Conservation (phyloP, 1,284 basidiomycete species). For the Malassezia cuniculi region DNA sequence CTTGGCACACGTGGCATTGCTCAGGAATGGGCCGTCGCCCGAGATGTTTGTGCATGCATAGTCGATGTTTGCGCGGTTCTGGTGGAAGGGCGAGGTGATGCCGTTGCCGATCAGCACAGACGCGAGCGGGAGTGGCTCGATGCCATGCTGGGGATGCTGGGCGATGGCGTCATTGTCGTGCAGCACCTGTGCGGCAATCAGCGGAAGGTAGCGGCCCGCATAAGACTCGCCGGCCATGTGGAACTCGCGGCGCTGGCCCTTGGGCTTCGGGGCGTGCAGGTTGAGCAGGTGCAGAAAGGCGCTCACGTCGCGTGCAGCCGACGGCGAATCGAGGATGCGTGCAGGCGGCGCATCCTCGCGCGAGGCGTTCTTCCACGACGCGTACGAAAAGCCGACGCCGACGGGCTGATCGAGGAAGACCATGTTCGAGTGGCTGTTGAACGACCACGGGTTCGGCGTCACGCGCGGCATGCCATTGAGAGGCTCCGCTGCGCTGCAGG, state of each 20-base stretch:
- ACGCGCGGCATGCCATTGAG: conserved; percentile 19
- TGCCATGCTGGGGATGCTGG: conserved; percentile 26
- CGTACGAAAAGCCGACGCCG: conserved; percentile 40
- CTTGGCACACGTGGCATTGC: conserved; percentile 20
- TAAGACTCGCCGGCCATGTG: conserved; percentile 42
- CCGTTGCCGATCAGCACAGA: conserved; percentile 43
- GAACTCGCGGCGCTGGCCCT: conserved; percentile 16
- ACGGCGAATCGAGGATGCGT: conserved; percentile 25
- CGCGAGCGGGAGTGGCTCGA: conserved; percentile 28
- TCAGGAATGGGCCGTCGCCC: conserved; percentile 26
- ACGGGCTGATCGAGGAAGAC: conserved; percentile 43
- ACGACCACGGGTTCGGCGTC: conserved; percentile 31
- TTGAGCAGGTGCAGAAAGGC: conserved; percentile 41
- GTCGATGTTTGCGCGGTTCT: conserved; percentile 34
- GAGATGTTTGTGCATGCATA: conserved; percentile 36
- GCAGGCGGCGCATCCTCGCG: conserved; percentile 25
- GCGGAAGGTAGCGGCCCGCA: conserved; percentile 36
- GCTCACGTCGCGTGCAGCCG: conserved; percentile 33
- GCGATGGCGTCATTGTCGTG: conserved; percentile 31
- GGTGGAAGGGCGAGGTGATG: conserved; percentile 35
- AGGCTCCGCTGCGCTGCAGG: conserved; percentile 34
- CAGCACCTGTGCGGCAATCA: conserved; percentile 33
- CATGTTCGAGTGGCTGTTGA: conserved; percentile 38
- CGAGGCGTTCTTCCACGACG: conserved; percentile 34
- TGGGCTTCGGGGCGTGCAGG: conserved; percentile 20